Base-by-base conservation (phyloP, 768 basidiomycete species). In the Agrocybe pediades region DNA sequence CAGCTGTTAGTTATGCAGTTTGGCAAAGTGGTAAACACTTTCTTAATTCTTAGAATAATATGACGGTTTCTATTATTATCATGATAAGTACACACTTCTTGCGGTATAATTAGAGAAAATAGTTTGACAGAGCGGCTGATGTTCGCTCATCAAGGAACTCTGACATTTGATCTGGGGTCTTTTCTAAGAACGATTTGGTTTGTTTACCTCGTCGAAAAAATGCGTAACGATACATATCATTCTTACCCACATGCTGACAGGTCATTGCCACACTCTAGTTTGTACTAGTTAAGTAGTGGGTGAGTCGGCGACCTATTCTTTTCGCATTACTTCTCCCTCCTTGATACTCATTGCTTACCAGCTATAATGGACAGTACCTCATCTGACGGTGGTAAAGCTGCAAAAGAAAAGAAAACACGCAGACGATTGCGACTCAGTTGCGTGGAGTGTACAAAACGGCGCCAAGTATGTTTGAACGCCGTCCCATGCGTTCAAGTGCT, bases 1-100 rank as follows among this genome's bases (percentile, higher is more conserved):
- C 88, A 20, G 92, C 94, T 53, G 88, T 96, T 51, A 91, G 89
- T 68, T 96, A 87, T 63, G 79, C 92, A 9, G 88, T 88, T n/a
- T 97, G 95, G 95, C 90, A 95, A 68, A 75, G 83, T 55, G 79
- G 83, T 64, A 90, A 90, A 72, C 72, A 84, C 42, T 45, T 86
- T 20, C 69, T 79, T 42, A 64, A 72, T 63, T 75, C 76, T 51
- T 77, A 69, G 51, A 55, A 44, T 43, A 17, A 26, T 46, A 40
- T 53, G 36, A 41, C 40, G 41, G 27, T 40, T 50, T 26, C 8
- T 20, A 48, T n/a, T 21, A 21, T 36, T 36, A 36, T 46, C 26
- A 54, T 42, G 26, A 50, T 50, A 46, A 54, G n/a, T n/a, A n/a
- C n/a, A n/a, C n/a, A n/a, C n/a, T n/a, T n/a, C n/a, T n/a, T n/a